These are phyloP conservation scores for Phaeosphaeriaceae sp. DNA, from an alignment of 2,329 filamentous ascomycete genomes.

Conservation along the genomic window DNA sequence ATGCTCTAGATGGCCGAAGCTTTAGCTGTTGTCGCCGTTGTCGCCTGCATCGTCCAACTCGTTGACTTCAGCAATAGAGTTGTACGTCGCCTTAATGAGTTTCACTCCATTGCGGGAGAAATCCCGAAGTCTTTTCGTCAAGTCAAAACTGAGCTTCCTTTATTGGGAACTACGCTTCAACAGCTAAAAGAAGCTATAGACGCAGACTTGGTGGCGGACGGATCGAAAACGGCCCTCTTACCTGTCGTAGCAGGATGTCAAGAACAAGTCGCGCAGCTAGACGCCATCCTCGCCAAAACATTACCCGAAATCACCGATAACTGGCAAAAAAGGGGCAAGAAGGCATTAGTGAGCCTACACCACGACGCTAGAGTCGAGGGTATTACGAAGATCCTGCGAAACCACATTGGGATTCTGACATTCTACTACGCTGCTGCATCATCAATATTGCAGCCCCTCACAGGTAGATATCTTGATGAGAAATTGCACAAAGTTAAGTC, in stretches of 20 bases:
- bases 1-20: constrained; percentile 16
- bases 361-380: neutral
- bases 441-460: too few relatives aligned
- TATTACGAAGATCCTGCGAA: too few relatives aligned
- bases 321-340: neutral
- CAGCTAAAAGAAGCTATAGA: constrained; percentile 10
- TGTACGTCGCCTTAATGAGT: constrained; percentile 13
- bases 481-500: too few relatives aligned
- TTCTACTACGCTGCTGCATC: too few relatives aligned
- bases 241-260: constrained; percentile 16
- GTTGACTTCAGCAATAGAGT: constrained; percentile 18
- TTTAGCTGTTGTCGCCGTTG: constrained; percentile 12
- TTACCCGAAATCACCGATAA: constrained; percentile 13
- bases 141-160: constrained; percentile 14
- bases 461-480: too few relatives aligned
- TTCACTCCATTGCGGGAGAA: constrained; percentile 7
- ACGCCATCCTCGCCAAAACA: constrained; percentile 15
- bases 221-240: constrained; percentile 7
- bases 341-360: constrained; percentile 6
- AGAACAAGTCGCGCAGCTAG: constrained; percentile 16
- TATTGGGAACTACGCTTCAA: constrained; percentile 12
- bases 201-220: constrained; percentile 1
- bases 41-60: constrained; percentile 19
- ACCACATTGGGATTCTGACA: too few relatives aligned
- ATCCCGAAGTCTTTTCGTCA: constrained; percentile 17